Conservation (phyloP, 768 basidiomycete species). For the Auricularia sp. region DNA sequence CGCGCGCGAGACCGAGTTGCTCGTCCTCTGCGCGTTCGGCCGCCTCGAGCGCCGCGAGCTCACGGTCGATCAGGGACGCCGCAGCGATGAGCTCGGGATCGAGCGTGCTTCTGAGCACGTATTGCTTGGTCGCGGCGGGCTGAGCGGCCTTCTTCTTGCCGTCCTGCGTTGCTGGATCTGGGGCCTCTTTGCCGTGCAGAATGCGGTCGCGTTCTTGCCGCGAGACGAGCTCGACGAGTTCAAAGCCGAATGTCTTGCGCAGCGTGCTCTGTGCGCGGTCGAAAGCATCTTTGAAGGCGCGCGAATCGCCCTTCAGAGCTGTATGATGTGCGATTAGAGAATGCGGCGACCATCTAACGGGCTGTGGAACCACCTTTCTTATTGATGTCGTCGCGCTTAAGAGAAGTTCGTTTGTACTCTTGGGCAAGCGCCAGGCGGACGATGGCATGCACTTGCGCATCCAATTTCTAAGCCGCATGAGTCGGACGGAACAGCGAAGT, state of each 20-base stretch:
- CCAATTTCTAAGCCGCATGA: neutral
- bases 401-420: constrained; percentile 56
- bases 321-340: neutral
- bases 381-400: constrained; percentile 75
- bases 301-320: constrained; percentile 42
- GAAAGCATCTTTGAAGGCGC: constrained; percentile 59
- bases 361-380: constrained; percentile 53
- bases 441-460: constrained; percentile 50
- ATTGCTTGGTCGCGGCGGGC: constrained; percentile 57
- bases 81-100: constrained; percentile 51
- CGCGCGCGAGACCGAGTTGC: constrained; percentile 35
- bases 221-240: constrained; percentile 67
- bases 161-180: constrained; percentile 18
- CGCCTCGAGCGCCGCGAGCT: constrained; percentile 24
- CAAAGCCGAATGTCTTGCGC: constrained; percentile 64
- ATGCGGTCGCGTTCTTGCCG: constrained; percentile 40
- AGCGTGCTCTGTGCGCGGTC: constrained; percentile 54
- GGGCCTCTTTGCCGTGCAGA: constrained; percentile 17
- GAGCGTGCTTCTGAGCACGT: constrained; percentile 71
- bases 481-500: neutral
- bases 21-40: constrained; percentile 40
- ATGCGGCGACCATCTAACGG: neutral
- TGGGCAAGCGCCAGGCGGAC: constrained; percentile 75
- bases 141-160: constrained; percentile 27
- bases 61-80: constrained; percentile 42